phyloP scores from a whole-genome alignment of 345 rosid genomes.

The Citrus hindsii region DNA sequence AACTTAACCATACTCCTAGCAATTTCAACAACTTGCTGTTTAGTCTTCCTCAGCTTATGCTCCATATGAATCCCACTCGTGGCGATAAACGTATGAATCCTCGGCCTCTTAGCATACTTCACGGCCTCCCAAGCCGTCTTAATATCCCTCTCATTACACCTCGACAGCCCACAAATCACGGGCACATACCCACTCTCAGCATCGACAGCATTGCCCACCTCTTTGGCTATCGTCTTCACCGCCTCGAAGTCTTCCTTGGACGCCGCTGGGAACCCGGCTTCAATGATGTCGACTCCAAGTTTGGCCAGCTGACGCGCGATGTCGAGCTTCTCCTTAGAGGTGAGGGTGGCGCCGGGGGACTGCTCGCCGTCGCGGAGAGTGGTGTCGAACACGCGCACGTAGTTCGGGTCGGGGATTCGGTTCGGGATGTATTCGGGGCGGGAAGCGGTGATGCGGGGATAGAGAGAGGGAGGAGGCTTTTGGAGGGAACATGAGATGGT shows the following conservation, averaged over 20 bases:
- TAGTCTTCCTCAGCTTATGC: constrained; percentile 73
- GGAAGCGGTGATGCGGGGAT: too few species aligned
- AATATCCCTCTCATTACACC: constrained; percentile 83
- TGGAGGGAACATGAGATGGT: constrained; percentile 25
- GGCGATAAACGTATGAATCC: constrained; percentile 88
- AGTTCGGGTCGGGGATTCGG: constrained; percentile 65
- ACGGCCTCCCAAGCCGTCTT: constrained; percentile 88
- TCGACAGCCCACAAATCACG: constrained; percentile 84
- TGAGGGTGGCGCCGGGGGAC: constrained; percentile 94
- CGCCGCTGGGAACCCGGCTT: constrained; percentile 90
- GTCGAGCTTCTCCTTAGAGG: constrained; percentile 83
- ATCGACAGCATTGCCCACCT: constrained; percentile 64
- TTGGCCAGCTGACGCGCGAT: constrained; percentile 85
- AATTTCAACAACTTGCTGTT: constrained; percentile 64
- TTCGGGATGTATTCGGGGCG: constrained; percentile 72
- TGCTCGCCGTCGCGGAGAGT: constrained; percentile 99
- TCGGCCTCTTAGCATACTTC: constrained; percentile 68
- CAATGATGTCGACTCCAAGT: constrained; percentile 90
- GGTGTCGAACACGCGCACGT: constrained; percentile 88
- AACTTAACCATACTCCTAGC: constrained; percentile 70
- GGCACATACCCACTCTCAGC: constrained; percentile 71
- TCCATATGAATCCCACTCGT: constrained; percentile 84
- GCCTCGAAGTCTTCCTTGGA: constrained; percentile 95
- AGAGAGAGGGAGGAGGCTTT: neutral
- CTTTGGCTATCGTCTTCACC: constrained; percentile 64